Evolutionary conservation across 192 early-diverging fungal genomes (phyloP).

Genomic region (Linnemannia hyalina): DNA sequence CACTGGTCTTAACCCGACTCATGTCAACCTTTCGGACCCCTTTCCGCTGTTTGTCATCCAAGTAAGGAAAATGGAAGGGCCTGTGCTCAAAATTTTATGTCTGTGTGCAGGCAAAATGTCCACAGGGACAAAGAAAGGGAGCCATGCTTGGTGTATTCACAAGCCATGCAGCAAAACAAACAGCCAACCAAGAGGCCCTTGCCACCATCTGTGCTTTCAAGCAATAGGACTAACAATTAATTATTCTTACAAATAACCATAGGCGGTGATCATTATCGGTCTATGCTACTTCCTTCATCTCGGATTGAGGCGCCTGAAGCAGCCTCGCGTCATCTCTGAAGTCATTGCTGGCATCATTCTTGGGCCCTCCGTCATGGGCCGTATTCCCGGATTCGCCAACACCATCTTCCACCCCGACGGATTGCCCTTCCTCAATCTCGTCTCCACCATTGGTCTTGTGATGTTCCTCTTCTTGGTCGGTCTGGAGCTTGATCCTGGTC

Average conservation of each 20-base stretch:
- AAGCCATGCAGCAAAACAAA: neutral
- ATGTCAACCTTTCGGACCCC: conserved; percentile 64
- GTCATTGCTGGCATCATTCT: conserved; percentile 91
- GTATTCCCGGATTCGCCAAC: conserved; percentile 72
- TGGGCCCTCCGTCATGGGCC: conserved; percentile 87
- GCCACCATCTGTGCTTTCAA: neutral
- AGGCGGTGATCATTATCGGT: conserved; percentile 77
- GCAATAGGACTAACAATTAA: neutral
- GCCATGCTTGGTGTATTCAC: neutral
- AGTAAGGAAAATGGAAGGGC: conserved; percentile 39
- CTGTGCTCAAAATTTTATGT: neutral
- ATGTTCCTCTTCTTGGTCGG: conserved; percentile 92
- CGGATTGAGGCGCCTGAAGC: conserved; percentile 71
- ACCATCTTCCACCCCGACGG: conserved; percentile 83
- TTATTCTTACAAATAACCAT: neutral
- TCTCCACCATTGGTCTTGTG: conserved; percentile 89
- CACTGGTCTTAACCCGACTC: conserved; percentile 74
- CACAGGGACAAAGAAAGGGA: too few species aligned
- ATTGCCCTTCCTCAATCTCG: conserved; percentile 75
- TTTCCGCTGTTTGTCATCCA: conserved; percentile 86
- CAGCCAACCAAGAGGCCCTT: neutral
- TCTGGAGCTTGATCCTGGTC: conserved; percentile 81
- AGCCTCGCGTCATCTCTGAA: conserved; percentile 93
- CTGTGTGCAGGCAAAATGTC: neutral
- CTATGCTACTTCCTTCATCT: conserved; percentile 80